Conservation (phyloP, 139 green algal genomes). For the Closterium sp. region DNA sequence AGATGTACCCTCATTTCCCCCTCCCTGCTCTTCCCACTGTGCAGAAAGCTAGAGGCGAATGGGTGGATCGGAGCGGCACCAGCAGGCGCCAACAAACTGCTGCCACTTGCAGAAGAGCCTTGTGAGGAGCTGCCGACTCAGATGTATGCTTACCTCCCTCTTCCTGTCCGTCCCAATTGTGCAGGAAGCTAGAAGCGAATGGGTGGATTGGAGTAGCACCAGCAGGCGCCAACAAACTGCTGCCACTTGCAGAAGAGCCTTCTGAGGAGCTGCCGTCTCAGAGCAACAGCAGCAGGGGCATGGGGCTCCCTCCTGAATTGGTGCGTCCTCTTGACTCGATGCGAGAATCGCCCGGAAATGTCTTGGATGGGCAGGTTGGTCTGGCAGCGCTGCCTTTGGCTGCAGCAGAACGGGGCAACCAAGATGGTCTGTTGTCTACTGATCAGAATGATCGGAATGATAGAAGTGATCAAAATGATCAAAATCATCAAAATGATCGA, state of each 20-base stretch:
- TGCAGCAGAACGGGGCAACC: background rate
- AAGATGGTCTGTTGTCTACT: background rate
- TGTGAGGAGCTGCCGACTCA: too few species aligned
- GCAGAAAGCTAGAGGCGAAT: too few species aligned
- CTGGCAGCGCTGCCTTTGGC: background rate
- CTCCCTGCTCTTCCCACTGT: background rate
- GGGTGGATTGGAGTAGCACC: background rate
- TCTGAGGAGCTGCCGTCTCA: background rate
- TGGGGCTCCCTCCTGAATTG: background rate
- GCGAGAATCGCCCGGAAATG: background rate
- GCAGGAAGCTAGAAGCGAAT: background rate
- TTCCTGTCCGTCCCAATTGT: too few species aligned
- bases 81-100: too few species aligned
- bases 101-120: too few species aligned
- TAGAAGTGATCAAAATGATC: background rate
- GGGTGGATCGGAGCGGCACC: too few species aligned
- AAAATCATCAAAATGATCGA: too few species aligned
- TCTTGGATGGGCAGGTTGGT: background rate
- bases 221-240: background rate
- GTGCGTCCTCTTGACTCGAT: background rate
- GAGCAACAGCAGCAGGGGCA: background rate
- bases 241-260: background rate
- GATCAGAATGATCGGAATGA: background rate
- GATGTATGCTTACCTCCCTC: too few species aligned
- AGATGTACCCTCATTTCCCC: too few species aligned